These are phyloP conservation scores for Stereum hirsutum DNA, from an alignment of 1,284 basidiomycete genomes.

Conservation along the genomic window DNA sequence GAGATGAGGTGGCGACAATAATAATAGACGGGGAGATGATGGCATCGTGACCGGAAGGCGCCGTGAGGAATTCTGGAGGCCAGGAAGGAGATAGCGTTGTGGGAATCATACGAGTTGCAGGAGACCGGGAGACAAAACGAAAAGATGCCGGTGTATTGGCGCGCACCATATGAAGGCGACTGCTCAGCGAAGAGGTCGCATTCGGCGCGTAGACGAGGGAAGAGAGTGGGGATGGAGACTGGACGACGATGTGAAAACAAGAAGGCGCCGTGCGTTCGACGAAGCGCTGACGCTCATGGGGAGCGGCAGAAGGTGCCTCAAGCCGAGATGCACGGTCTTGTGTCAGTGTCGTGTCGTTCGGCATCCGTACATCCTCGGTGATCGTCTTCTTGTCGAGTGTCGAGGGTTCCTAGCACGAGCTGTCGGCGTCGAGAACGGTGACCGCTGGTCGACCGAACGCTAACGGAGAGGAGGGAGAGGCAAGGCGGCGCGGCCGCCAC, in stretches of 20 bases:
- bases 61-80: not conserved
- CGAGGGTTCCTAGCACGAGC: slow-evolving; percentile 10
- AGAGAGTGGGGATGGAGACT: slow-evolving; percentile 32
- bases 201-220: slow-evolving; percentile 47
- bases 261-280: slow-evolving; percentile 41
- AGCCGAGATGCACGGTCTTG: slow-evolving; percentile 49
- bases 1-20: not conserved
- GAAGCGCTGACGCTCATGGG: slow-evolving; percentile 39
- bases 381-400: slow-evolving; percentile 38
- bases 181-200: slow-evolving; percentile 71
- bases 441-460: slow-evolving; percentile 14
- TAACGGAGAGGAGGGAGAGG: slow-evolving; percentile 10
- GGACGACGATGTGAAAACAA: slow-evolving; percentile 37
- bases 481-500: slow-evolving; percentile 17
- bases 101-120: not conserved
- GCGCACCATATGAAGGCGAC: slow-evolving; percentile 46
- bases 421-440: slow-evolving; percentile 10
- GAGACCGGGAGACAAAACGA: slow-evolving; percentile 2
- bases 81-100: not conserved
- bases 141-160: slow-evolving; percentile 60
- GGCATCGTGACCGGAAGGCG: not conserved
- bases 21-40: not conserved
- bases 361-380: slow-evolving; percentile 32
- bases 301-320: slow-evolving; percentile 31
- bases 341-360: slow-evolving; percentile 50